Base-by-base conservation (phyloP, 139 green algal species). In the Nannochloris sp. region DNA sequence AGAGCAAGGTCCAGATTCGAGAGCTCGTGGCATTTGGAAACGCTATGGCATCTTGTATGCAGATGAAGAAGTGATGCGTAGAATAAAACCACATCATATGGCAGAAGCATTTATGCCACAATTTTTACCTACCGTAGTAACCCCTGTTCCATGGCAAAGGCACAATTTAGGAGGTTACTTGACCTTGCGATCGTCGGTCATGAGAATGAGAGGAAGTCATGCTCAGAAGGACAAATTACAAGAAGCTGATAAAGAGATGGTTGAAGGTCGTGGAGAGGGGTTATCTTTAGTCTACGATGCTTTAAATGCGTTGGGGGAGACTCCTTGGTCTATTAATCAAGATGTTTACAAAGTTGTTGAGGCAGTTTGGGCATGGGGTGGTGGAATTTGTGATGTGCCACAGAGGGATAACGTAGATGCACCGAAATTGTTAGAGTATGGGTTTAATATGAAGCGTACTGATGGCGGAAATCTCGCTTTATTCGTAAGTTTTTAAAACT, bases 71-170 rank as follows among this genome's bases (percentile, higher is more conserved):
- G 51, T 86, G 23, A 60, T 79, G 33, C 33, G 46, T 1, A 25
- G 48, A 35, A 70, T 82, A 32, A 51, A 73, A 46, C 63, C 55
- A 9, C 67, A 80, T 33, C 59, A 75, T 39, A 75, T 81, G 38
- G 57, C 46, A 27, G 73, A 72, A 51, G 67, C 64, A 33, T 71
- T 77, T 42, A 73, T 73, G 37, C 73, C 75, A 2, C 56, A 64
- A 38, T 83, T 77, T 61, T 62, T 79, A 69, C 88, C 88, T 25
- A 95, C 93, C 85, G 36, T 95, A 44, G 63, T 95, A 4, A 80
- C 79, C 32, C 86, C 89, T 4, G 67, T 76, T 34, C 85, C 85
- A 14, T 96, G 89, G 89, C 65, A 31, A 1, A 14, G 44, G 6
- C 61, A 71, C 51, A 78, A 83, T n/a, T 14, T 19, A 1, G 89